These are phyloP conservation scores for Ophiostoma triangulosporum DNA, from an alignment of 2,329 filamentous ascomycete genomes.

Conservation along the genomic window DNA sequence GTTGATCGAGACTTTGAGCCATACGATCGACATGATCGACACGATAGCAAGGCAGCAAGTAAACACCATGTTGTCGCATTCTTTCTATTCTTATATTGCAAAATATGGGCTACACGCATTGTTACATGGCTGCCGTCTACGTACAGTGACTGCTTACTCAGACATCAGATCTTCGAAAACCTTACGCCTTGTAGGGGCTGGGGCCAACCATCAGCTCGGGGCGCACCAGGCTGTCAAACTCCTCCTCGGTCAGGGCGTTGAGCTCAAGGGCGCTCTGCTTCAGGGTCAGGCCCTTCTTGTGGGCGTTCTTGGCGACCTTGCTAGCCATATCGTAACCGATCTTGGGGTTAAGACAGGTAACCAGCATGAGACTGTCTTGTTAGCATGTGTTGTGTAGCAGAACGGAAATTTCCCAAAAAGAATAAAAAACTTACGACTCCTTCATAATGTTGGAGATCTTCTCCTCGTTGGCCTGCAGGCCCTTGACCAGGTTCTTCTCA, in stretches of 20 bases:
- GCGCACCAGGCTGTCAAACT: conserved; percentile 80
- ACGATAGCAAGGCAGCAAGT: no score
- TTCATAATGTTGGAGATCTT: conserved; percentile 83
- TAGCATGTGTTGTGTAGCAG: neutral
- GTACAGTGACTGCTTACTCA: neutral
- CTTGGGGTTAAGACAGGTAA: conserved; percentile 93
- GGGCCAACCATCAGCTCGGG: conserved; percentile 94
- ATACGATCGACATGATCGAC: neutral
- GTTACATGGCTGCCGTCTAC: conserved; percentile 1
- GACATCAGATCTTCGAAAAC: neutral
- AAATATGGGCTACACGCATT: conserved; percentile 6
- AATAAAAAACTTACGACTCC: conserved; percentile 57
- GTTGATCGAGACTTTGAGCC: neutral
- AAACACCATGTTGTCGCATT: neutral
- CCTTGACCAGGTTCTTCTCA: conserved; percentile 80
- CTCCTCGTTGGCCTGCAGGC: conserved; percentile 84
- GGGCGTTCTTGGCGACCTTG: conserved; percentile 95
- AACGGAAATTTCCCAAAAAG: neutral
- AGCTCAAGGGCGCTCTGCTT: conserved; percentile 92
- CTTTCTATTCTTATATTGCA: conserved; percentile 2
- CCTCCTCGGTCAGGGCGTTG: conserved; percentile 71
- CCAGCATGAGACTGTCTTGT: conserved; percentile 73
- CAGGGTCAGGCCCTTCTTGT: conserved; percentile 92
- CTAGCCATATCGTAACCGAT: conserved; percentile 96
- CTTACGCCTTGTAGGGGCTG: conserved; percentile 40